Evolutionary conservation across 2,329 filamentous ascomycete genomes (phyloP), one percentile per base, ranked within the genome.

Genomic region (Didymella keratinophila): DNA sequence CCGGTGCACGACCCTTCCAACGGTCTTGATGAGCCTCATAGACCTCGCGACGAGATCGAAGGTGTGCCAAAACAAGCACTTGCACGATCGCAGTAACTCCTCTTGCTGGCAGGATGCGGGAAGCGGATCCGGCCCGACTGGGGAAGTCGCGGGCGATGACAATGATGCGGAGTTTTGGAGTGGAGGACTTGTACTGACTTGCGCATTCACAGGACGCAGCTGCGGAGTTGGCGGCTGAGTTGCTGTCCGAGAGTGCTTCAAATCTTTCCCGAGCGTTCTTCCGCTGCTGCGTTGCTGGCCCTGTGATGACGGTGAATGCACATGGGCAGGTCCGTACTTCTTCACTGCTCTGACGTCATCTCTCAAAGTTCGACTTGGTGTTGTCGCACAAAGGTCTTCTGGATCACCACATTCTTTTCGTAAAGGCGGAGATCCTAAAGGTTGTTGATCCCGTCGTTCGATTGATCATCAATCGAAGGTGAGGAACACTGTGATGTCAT

Each of bases 401-500:
- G 8, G 4, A 32, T 18, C n/a, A 28, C 28, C 12, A 27, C 14
- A 16, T 47, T 30, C 12, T 18, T 6, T 8, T 25, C 21, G 27
- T 28, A 36, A 43, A 21, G 3, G 28, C 36, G 14, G 20, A 48
- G 18, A 18, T 47, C 1, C 18, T 14, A 32, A 34, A n/a, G 10
- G 9, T 23, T 41, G 42, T 14, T 32, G 21, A 50, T 42, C 25
- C 7, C 23, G 7, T 4, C 7, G 12, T 47, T 18, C 12, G 23
- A 23, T 32, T 42, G 8, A 23, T 28, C 18, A 16, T 36, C 6
- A 4, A 2, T 30, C 3, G 6, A 42, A 16, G 25, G n/a, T 30
- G n/a, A 12, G 21, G n/a, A 30, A 4, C 30, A 2, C 30, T 3
- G 43, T 65, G 62, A 64, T 58, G 54, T 66, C 62, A 67, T 52